These are phyloP conservation scores for Wallacemonas collosoma DNA, from an alignment of 208 protist genomes.

Conservation along the genomic window DNA sequence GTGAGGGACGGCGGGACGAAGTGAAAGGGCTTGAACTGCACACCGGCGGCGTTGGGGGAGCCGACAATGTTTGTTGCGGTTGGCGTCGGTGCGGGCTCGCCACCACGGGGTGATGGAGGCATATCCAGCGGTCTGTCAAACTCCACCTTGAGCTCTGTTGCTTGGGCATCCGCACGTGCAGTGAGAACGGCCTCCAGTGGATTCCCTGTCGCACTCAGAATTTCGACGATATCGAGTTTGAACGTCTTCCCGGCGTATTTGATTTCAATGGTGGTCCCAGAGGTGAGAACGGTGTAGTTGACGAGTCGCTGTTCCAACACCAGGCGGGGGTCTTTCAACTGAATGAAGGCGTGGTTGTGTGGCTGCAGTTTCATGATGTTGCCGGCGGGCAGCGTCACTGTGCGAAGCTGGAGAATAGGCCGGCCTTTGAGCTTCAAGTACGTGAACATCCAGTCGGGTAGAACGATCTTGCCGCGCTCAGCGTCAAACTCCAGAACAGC, in stretches of 20 bases:
- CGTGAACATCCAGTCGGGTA: conserved; percentile 95
- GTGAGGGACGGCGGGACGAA: conserved; percentile 66
- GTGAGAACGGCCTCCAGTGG: conserved; percentile 86
- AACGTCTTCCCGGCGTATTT: conserved; percentile 89
- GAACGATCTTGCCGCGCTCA: conserved; percentile 82
- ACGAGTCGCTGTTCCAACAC: conserved; percentile 91
- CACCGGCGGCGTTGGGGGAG: conserved; percentile 29
- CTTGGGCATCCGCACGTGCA: conserved; percentile 78
- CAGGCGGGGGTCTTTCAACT: conserved; percentile 92
- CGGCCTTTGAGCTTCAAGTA: conserved; percentile 66
- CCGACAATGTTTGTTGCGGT: conserved; percentile 65
- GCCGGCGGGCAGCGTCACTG: conserved; percentile 77
- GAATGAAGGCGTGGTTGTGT: conserved; percentile 89
- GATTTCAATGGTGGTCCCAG: conserved; percentile 90
- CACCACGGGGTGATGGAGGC: conserved; percentile 62
- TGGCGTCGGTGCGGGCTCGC: conserved; percentile 15
- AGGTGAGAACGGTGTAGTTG: conserved; percentile 91
- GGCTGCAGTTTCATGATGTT: conserved; percentile 92
- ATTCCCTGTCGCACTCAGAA: conserved; percentile 48
- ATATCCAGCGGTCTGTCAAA: conserved; percentile 93
- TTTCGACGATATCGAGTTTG: conserved; percentile 86
- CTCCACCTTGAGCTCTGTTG: conserved; percentile 94
- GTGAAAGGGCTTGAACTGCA: conserved; percentile 67
- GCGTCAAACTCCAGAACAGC: conserved; percentile 94
- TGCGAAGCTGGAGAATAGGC: conserved; percentile 70